These are phyloP conservation scores for Chloropicon primus DNA, from an alignment of 139 green algal genomes.

Conservation along the genomic window DNA sequence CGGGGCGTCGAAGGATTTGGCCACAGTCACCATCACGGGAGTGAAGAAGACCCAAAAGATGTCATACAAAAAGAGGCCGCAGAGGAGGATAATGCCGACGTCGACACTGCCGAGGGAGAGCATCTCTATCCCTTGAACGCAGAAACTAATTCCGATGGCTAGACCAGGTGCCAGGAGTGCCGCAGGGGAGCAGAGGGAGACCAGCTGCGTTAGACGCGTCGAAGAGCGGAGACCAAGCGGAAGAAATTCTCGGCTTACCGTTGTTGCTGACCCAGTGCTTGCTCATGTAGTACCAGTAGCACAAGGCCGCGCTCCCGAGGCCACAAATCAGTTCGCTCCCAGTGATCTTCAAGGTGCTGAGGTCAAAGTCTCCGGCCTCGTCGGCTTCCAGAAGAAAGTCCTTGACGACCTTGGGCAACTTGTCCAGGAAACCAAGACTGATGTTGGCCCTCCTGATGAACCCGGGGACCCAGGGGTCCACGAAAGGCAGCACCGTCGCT, in stretches of 20 bases:
- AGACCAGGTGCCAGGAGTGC: too few species aligned
- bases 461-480: constrained; percentile 19
- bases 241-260: constrained; percentile 43
- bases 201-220: neutral
- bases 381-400: neutral
- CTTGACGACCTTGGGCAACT: neutral
- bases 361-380: neutral
- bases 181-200: too few species aligned
- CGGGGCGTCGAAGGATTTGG: constrained; percentile 92
- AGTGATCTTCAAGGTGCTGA: constrained; percentile 13
- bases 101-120: constrained; percentile 70
- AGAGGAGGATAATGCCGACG: constrained; percentile 73
- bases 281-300: constrained; percentile 47
- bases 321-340: constrained; percentile 1
- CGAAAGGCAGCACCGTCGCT: constrained; percentile 36
- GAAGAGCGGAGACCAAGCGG: constrained; percentile 77
- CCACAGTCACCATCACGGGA: constrained; percentile 87
- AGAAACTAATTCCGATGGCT: constrained; percentile 9
- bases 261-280: constrained; percentile 98
- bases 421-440: neutral
- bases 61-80: constrained; percentile 90
- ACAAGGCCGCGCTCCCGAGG: neutral
- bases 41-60: constrained; percentile 99
- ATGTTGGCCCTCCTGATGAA: neutral
- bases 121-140: constrained; percentile 82